Evolutionary conservation across 2,329 filamentous ascomycete genomes (phyloP), one percentile per base, ranked within the genome.

Genomic region (Rhytidhysteron rufulum): DNA sequence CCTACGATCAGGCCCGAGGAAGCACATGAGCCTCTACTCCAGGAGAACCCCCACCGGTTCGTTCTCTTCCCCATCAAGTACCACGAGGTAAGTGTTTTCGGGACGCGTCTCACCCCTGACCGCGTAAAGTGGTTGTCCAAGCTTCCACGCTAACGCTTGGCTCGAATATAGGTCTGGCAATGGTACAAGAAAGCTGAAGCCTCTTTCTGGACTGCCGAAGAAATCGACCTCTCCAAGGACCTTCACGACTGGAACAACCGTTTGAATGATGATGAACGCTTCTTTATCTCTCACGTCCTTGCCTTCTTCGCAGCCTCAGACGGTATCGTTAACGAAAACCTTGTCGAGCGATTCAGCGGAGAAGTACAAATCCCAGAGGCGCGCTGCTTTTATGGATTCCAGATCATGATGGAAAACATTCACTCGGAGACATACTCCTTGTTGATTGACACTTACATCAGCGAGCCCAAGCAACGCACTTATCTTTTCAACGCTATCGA

Each of bases 351-450:
- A 49, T 98, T 98, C 82, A 95, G 88, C 61, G 84, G 81, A 51
- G 93, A 98, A 72, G 91, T 98, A 21, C 93, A 98, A 74, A 83
- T 97, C 43, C 91, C 93, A 9, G 93, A 98, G 74, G 93, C 93
- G 50, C 89, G 93, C 61, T 98, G 93, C 83, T 98, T 98, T 80
- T 98, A 98, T 70, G 93, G 93, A 51, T 98, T 98, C 81, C 93
- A 98, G 77, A 97, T 97, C 76, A 98, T 98, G 93, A 97, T 98
- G 88, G 93, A 98, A 79, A 98, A 98, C 75, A 95, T 98, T 62
- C 93, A 98, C 80, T 96, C 93, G 13, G 93, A 98, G 77, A 98
- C 93, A 40, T 98, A 98, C 80, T 97, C 91, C 16, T 84, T 98
- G 25, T 83, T 98, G 65, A 98, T 98, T 67, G 93, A 98, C 69